Evolutionary conservation across 495 filamentous ascomycete genomes (phyloP), one percentile per base, ranked within the genome.

Genomic region (Halenospora varia): DNA sequence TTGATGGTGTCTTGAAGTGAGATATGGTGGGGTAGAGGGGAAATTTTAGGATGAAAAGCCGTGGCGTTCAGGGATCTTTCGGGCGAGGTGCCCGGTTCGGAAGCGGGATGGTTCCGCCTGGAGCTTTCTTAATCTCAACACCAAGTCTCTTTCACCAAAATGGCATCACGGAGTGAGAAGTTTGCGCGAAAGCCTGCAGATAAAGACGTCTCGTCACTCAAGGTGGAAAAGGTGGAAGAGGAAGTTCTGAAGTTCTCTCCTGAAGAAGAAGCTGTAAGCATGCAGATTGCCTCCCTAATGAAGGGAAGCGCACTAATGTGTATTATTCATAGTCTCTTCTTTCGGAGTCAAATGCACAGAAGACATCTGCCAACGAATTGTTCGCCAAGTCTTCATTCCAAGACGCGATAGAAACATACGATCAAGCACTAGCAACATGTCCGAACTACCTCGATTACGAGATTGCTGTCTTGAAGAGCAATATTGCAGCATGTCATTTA

Each of bases 371-470:
- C 10, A 98, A 96, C 67, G 63, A 77, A 18, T 77, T 91, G 22
- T 98, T 96, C 70, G 73, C 77, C 2, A 79, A 80, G 11, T 80
- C 80, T 18, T 82, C 81, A 54, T 96, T 89, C 73, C 82, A 87
- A 62, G 84, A 88, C 63, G 94, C 94, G n/a, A 88, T 97, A 62
- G 85, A 87, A 68, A 85, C 82, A 65, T 98, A 98, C 74, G 88
- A 92, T 64, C 82, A 88, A 56, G 94, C 94, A 20, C 77, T 96
- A 1, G 78, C 86, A 25, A 79, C 85, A 18, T 94, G 89, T 58
- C 94, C 94, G 1, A 88, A 82, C 61, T 96, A 96, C 67, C 83
- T 97, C 29, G 88, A 94, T 60, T 94, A 88, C 74, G 91, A 96
- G 66, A 76, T 93, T 63, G 91, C 94, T 19, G 89, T 96, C 10